A percentile compares a stretch with the other conserved stretches of the same genome.
phyloP scores from a whole-genome alignment of 73 alveolate genomes.

The Paramecium primaurelia region DNA sequence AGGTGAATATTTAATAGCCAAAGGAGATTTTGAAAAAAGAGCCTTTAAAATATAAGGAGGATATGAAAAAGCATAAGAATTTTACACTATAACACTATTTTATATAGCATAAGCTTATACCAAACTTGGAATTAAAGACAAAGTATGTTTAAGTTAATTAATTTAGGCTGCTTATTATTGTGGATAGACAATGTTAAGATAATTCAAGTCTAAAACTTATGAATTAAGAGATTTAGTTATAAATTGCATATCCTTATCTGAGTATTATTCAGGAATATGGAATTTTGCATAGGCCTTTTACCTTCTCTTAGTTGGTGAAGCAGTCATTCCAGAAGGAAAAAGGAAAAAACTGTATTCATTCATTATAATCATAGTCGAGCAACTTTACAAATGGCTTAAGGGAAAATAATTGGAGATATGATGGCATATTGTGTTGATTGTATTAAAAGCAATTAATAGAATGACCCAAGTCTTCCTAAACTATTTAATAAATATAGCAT shows the following conservation, averaged over 20 bases:
- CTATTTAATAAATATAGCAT: background rate
- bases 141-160: background rate
- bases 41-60: slow-evolving; percentile 89
- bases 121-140: slow-evolving; percentile 87
- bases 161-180: slow-evolving; percentile 86
- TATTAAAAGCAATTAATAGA: slow-evolving; percentile 18
- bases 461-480: background rate
- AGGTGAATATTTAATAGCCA: slow-evolving; percentile 59
- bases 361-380: slow-evolving; percentile 66
- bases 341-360: slow-evolving; percentile 57
- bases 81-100: slow-evolving; percentile 93
- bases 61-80: slow-evolving; percentile 80
- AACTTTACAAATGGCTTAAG: slow-evolving; percentile 87
- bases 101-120: slow-evolving; percentile 97
- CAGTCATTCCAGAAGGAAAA: slow-evolving; percentile 84
- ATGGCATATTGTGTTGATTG: slow-evolving; percentile 42
- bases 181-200: slow-evolving; percentile 91
- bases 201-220: slow-evolving; percentile 85
- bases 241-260: slow-evolving; percentile 92
- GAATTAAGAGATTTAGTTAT: slow-evolving; percentile 93
- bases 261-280: slow-evolving; percentile 87
- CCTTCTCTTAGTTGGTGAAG: slow-evolving; percentile 85
- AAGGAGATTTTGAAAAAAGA: slow-evolving; percentile 1
- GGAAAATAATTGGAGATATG: slow-evolving; percentile 55
- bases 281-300: slow-evolving; percentile 93